These are phyloP conservation scores for Solanum peruvianum DNA, from an alignment of 257 asterid genomes.

Conservation along the genomic window DNA sequence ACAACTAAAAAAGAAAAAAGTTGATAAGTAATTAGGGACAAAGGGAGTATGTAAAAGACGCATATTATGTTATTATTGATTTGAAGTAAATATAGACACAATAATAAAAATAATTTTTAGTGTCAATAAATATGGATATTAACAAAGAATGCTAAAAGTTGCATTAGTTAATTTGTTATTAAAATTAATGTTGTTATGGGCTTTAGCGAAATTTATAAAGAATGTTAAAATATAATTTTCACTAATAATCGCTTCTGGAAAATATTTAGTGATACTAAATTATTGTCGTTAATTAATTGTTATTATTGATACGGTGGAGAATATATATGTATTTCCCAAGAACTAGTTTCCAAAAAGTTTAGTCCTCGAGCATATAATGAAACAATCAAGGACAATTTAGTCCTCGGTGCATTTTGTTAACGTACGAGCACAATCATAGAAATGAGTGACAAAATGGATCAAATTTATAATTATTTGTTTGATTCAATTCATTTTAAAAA, in stretches of 20 bases:
- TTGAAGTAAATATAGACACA: background rate
- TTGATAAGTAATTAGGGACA: too few species aligned
- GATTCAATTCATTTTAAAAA: background rate
- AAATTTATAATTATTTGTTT: background rate
- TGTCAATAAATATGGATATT: too few species aligned
- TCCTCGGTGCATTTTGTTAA: background rate
- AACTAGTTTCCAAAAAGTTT: background rate
- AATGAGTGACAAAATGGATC: background rate
- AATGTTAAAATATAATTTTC: background rate
- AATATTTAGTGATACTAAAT: too few species aligned
- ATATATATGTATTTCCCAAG: background rate
- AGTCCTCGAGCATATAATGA: background rate
- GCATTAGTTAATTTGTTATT: too few species aligned
- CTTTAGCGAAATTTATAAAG: background rate
- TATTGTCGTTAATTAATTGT: too few species aligned
- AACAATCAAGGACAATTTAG: background rate
- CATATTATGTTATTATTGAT: background rate
- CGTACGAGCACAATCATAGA: background rate
- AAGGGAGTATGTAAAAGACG: background rate
- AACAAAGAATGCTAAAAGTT: too few species aligned
- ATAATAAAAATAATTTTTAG: too few species aligned
- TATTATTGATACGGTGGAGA: accelerated
- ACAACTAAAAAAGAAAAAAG: too few species aligned
- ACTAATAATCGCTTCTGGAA: too few species aligned
- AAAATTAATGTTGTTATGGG: too few species aligned